These are phyloP conservation scores for Colletotrichum sp. DNA, from an alignment of 2,329 filamentous ascomycete species.

Conservation along the genomic window DNA sequence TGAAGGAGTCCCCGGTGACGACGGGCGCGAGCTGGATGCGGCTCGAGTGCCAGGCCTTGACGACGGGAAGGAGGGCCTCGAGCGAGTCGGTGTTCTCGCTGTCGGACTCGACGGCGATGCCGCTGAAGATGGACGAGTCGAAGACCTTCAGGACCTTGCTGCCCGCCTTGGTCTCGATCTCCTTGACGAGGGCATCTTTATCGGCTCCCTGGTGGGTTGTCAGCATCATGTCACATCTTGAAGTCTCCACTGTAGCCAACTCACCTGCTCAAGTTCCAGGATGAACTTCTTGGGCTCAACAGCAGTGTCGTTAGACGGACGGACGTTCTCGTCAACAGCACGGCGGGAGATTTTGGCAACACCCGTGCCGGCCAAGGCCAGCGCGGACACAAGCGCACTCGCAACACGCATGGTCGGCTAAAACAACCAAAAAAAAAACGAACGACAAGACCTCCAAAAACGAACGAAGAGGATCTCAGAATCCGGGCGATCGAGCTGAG, in stretches of 20 bases:
- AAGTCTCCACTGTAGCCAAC: not conserved
- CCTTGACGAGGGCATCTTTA: conserved; percentile 11
- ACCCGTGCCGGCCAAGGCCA: conserved; percentile 11
- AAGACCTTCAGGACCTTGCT: conserved; percentile 22
- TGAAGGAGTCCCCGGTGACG: conserved; percentile 5
- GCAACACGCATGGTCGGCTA: conserved; percentile 2
- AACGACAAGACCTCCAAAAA: not conserved
- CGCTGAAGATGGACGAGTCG: conserved; percentile 34
- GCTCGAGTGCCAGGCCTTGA: conserved; percentile 19
- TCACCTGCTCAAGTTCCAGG: conserved; percentile 9
- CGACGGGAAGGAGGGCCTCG: conserved; percentile 12
- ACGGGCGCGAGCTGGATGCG: conserved; percentile 15
- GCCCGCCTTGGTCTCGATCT: conserved; percentile 6
- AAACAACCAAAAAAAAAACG: not conserved
- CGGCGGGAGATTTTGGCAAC: conserved; percentile 3
- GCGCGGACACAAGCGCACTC: conserved; percentile 5
- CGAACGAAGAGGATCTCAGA: not conserved
- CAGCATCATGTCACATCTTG: not conserved
- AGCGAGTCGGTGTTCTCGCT: conserved; percentile 22
- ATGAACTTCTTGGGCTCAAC: conserved; percentile 21
- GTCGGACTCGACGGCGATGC: conserved; percentile 21
- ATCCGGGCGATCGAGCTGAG: not conserved
- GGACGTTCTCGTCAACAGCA: not conserved
- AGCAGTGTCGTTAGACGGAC: conserved; percentile 2
- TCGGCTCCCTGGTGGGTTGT: not conserved